Base-by-base conservation (phyloP, 345 rosid genomes). In the Populus pruinosa region DNA sequence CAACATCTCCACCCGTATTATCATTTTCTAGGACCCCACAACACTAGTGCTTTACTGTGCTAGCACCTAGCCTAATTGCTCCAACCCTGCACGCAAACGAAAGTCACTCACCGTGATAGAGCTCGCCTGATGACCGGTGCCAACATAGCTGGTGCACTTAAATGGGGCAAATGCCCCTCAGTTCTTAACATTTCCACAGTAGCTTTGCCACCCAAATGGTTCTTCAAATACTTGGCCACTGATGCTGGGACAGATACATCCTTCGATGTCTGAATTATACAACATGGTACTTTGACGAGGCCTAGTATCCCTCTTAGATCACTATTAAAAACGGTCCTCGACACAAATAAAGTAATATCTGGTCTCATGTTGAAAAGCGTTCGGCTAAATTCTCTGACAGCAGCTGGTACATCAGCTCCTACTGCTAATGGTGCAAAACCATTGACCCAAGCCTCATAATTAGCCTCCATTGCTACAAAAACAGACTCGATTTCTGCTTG, bases 351-450 rank as follows among this genome's bases (percentile, higher is more conserved):
- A 2, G 98, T 78, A 17, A 94, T 94, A 82, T 94, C 97, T 0
- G 97, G 97, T 50, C 98, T 87, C 98, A 94, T 94, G 64, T 94
- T 94, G 83, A 94, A 94, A 44, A 94, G 78, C 25, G 98, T 94
- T 81, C 93, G 84, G 81, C 96, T 92, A 67, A 92, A 92, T 77
- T 94, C 97, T 47, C 92, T 86, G 27, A 94, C 94, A 55, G 97
- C 98, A 5, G 79, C 80, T 0, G 97, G 97, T 44, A 94, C 97
- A 73, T 94, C 98, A 0, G 96, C 91, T 6, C 96, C 97, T 3
- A 92, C 94, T 0, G 97, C 89, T 0, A 92, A 63, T 1, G 97
- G 96, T 2, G 96, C 98, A 31, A 78, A 89, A 3, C 98, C 96
- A 2, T 76, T 85, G 29, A 89, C 97, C 97, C 97, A 94, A 0